Evolutionary conservation across 441 rosid genomes (phyloP), one percentile per base, ranked within the genome.

Genomic region (Rhodomyrtus psidioides): DNA sequence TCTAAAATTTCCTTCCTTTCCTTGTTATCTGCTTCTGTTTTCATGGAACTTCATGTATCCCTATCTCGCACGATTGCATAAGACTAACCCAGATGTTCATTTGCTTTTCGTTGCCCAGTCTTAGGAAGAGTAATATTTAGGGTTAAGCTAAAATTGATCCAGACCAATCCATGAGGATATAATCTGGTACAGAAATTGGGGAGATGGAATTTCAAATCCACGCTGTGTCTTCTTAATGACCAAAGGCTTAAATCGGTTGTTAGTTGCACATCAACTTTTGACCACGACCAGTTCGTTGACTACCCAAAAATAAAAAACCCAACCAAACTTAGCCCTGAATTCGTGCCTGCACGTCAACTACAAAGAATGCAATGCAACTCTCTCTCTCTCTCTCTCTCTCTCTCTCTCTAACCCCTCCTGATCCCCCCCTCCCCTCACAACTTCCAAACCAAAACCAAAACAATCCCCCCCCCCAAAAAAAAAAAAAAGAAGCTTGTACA

Each of bases 291-390:
- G n/a, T 44, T 70, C 49, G 79, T 70, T 70, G 79, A 70, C 79
- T 70, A 39, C 49, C 79, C 49, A 70, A 70, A 39, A 70, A 70
- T 70, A 70, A 42, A 70, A 42, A 70, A 39, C 49, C 62, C 46
- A 39, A 21, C 79, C 79, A 70, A 70, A 39, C 49, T 54, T 82
- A 53, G 84, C 46, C 84, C 84, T 82, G 59, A 82, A 82, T 53
- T 82, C 84, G 84, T 82, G 84, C 84, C 84, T 82, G 84, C 60
- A 82, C 84, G 60, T 53, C 84, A 54, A 82, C 84, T 56, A 10
- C 42, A 39, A 70, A 39, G n/a, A 70, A 70, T 6, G 79, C 65
- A n/a, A 58, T n/a, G 65, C 79, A 70, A 9, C 46, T 54, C 56
- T 49, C 84, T 82, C 76, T 70, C 79, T 30, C 84, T 82, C 76